Evolutionary conservation across 2,329 filamentous ascomycete genomes (phyloP).

Genomic region (Fusarium veterinarium): DNA sequence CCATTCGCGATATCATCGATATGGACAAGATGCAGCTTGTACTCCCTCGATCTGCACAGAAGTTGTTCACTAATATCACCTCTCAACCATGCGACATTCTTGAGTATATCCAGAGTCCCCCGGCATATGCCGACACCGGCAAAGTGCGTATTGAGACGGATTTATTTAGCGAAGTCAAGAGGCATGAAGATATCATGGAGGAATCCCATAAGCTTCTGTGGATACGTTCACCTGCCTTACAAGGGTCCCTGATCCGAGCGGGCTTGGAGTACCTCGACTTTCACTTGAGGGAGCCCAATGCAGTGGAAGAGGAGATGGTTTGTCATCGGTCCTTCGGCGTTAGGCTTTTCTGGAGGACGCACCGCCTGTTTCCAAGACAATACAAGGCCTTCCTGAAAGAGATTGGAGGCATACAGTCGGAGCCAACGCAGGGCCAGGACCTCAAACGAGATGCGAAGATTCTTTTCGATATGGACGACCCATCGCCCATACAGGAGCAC

Average conservation of each 20-base stretch:
- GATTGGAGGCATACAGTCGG: neutral
- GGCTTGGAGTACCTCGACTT: conserved; percentile 17
- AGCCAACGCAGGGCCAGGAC: neutral
- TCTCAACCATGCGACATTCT: conserved; percentile 23
- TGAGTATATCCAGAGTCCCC: conserved; percentile 21
- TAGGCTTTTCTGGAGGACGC: conserved; percentile 17
- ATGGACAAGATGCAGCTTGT: conserved; percentile 15
- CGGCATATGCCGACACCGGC: conserved; percentile 7
- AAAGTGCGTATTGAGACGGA: neutral
- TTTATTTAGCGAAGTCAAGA: conserved; percentile 21
- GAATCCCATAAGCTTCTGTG: conserved; percentile 17
- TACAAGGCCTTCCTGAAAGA: conserved; percentile 11
- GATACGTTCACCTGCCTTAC: conserved; percentile 21
- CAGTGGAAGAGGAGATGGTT: neutral
- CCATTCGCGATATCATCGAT: conserved; percentile 26
- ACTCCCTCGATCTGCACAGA: conserved; percentile 19
- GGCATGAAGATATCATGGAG: conserved; percentile 2
- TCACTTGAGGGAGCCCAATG: neutral
- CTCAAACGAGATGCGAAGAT: neutral
- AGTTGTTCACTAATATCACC: conserved; percentile 21
- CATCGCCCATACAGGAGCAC: neutral
- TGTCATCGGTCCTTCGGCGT: conserved; percentile 4
- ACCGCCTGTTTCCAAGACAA: conserved; percentile 11
- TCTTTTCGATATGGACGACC: neutral
- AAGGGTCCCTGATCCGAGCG: conserved; percentile 5